phyloP scores from a whole-genome alignment of 1,139 yeast genomes.

The Hanseniaspora uvarum region DNA sequence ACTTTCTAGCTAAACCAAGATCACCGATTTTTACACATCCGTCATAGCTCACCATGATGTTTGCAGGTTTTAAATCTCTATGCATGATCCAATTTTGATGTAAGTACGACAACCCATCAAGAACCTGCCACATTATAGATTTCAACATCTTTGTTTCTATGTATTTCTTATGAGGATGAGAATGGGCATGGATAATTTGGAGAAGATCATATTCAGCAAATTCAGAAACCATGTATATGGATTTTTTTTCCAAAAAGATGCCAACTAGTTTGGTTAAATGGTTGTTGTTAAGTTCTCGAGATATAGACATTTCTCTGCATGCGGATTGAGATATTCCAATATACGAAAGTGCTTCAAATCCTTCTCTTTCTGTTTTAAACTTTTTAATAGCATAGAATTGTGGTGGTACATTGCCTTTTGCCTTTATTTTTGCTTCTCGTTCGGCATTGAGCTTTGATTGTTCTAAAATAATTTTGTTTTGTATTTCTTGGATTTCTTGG shows the following conservation, averaged over 20 bases:
- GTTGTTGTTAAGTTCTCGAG: conserved; percentile 73
- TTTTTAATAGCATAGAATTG: conserved; percentile 73
- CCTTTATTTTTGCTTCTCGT: background rate
- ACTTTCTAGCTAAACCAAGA: conserved; percentile 84
- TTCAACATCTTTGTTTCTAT: conserved; percentile 71
- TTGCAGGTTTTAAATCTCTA: conserved; percentile 93
- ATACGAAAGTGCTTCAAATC: conserved; percentile 71
- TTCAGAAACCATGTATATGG: conserved; percentile 89
- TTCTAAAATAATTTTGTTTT: conserved; percentile 9
- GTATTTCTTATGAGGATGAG: conserved; percentile 73
- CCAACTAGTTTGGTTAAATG: conserved; percentile 74
- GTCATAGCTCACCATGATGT: conserved; percentile 82
- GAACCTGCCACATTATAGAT: conserved; percentile 80
- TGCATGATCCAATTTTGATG: conserved; percentile 96
- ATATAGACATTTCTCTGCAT: conserved; percentile 87
- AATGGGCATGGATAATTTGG: conserved; percentile 87
- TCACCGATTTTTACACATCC: conserved; percentile 95
- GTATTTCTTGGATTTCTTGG: background rate
- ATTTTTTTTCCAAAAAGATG: conserved; percentile 78
- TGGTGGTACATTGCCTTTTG: conserved; percentile 20
- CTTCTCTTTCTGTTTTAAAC: conserved; percentile 88
- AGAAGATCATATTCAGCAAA: conserved; percentile 90
- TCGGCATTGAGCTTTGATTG: background rate
- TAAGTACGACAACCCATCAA: conserved; percentile 80
- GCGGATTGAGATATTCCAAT: conserved; percentile 97